phyloP scores from a whole-genome alignment of 306 rosid genomes.

The Corylus americana region DNA sequence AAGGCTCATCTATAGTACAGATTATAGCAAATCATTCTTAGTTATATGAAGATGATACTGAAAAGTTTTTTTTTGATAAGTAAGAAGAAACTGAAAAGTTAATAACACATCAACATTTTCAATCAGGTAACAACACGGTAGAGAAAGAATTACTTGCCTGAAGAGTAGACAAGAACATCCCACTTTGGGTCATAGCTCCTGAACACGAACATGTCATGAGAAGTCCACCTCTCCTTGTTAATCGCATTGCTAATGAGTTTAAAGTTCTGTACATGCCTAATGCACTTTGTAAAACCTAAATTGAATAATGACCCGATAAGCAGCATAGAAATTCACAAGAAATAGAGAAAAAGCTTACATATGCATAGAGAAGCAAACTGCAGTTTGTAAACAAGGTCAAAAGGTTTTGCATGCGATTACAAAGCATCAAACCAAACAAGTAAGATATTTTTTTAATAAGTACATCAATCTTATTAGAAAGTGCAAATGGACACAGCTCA shows the following conservation, averaged over 20 bases:
- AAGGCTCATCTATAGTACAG: not conserved
- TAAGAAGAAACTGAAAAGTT: not conserved
- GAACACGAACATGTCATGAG: slow-evolving; percentile 96
- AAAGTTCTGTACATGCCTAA: slow-evolving; percentile 85
- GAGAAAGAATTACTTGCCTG: slow-evolving; percentile 52
- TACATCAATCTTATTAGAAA: too few species aligned
- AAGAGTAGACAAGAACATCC: slow-evolving; percentile 67
- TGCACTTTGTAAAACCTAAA: slow-evolving; percentile 77
- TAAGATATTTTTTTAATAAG: too few species aligned
- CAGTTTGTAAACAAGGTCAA: not conserved
- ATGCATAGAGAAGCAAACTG: slow-evolving; percentile 10
- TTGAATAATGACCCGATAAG: slow-evolving; percentile 12
- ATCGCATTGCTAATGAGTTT: slow-evolving; percentile 84
- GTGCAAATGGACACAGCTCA: too few species aligned
- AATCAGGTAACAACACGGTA: not conserved
- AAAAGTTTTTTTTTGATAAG: not conserved
- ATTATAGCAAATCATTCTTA: not conserved
- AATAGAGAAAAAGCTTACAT: slow-evolving; percentile 5
- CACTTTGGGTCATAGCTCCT: slow-evolving; percentile 90
- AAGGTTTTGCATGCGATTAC: not conserved
- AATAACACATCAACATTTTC: not conserved
- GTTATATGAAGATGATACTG: not conserved
- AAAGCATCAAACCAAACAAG: too few species aligned
- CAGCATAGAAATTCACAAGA: slow-evolving; percentile 4
- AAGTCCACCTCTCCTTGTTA: slow-evolving; percentile 87